Percentiles rank a stretch among this genome's conserved stretches.
phyloP scores from a whole-genome alignment of 2,329 filamentous ascomycete genomes.

The Ophiosphaerella herpotricha region DNA sequence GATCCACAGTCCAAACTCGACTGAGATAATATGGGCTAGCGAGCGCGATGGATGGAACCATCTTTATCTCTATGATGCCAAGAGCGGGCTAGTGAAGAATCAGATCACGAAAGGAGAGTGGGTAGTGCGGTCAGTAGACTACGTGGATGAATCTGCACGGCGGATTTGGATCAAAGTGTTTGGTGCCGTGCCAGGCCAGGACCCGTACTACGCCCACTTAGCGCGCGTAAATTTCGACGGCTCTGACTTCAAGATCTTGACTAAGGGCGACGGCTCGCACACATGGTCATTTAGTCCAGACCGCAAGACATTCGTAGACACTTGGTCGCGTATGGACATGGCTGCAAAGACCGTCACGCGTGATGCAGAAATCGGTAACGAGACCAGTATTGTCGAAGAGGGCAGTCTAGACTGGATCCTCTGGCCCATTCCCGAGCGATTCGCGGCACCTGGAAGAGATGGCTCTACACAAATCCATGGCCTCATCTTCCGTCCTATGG shows the following conservation, averaged over 20 bases:
- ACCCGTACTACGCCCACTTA: constrained; percentile 32
- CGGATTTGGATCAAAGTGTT: constrained; percentile 27
- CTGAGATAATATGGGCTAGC: constrained; percentile 30
- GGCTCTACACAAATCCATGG: constrained; percentile 30
- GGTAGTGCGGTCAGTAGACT: constrained; percentile 27
- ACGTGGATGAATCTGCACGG: constrained; percentile 25
- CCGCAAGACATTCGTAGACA: constrained; percentile 24
- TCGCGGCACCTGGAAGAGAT: constrained; percentile 28
- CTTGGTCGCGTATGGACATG: constrained; percentile 33
- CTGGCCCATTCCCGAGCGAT: constrained; percentile 31
- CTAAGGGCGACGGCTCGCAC: constrained; percentile 29
- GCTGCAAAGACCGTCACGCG: constrained; percentile 23
- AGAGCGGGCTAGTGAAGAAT: constrained; percentile 45
- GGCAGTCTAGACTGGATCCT: constrained; percentile 18
- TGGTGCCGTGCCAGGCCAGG: constrained; percentile 26
- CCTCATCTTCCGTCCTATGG: constrained; percentile 27
- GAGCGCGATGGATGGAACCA: constrained; percentile 37
- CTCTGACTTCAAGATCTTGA: constrained; percentile 29
- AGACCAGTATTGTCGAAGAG: constrained; percentile 15
- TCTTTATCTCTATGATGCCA: constrained; percentile 31
- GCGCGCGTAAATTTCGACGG: constrained; percentile 34
- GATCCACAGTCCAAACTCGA: constrained; percentile 12
- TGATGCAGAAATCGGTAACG: constrained; percentile 26
- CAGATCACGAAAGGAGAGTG: constrained; percentile 47
- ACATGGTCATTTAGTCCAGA: constrained; percentile 20